Evolutionary conservation across 352 stramenopile species (phyloP), one percentile per base, ranked within the genome.

Genomic region (Aphanomyces stellatus): DNA sequence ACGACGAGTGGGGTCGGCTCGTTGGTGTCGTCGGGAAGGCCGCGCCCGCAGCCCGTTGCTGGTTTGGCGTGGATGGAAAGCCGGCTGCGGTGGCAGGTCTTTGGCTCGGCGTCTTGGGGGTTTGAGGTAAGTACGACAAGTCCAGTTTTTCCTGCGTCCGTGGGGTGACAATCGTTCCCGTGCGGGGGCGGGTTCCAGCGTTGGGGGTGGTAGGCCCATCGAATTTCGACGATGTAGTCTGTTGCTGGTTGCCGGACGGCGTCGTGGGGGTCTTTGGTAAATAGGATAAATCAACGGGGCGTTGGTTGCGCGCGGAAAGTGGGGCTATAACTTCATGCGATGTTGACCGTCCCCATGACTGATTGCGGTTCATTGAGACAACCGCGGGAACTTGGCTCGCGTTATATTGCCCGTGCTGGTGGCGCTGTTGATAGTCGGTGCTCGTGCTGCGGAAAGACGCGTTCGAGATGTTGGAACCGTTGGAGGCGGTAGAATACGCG

Each of bases 401-500:
- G 24, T 28, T 15, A 8, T 35, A 27, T 28, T 53, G 46, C 8
- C 19, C 1, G 46, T 22, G 24, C 19, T 19, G 17, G 8, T 43
- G 37, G 8, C 37, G 8, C 19, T 35, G 57, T n/a, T 67, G 48
- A 33, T 67, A 67, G 8, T 67, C 60, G n/a, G 60, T 67, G n/a
- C 10, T 42, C 1, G 40, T 46, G 30, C 37, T 57, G 40, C 60
- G 43, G 34, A 25, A 67, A 10, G 60, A 67, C 11, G 42, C 41
- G 27, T 56, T 90, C 15, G 85, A 93, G 24, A 91, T 65, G 65
- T 90, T 91, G 24, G 82, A 91, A 48, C 86, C 78, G 24, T 75
- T 81, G 41, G 85, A 93, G 2, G 81, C 76, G 51, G 80, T 85
- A 3, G 85, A 93, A 72, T 89, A 93, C 19, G 77, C 85, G 4